Percentiles rank a stretch among this genome's conserved stretches.
Conservation (phyloP, 2,329 filamentous ascomycete genomes). For the Fusarium zealandicum region DNA sequence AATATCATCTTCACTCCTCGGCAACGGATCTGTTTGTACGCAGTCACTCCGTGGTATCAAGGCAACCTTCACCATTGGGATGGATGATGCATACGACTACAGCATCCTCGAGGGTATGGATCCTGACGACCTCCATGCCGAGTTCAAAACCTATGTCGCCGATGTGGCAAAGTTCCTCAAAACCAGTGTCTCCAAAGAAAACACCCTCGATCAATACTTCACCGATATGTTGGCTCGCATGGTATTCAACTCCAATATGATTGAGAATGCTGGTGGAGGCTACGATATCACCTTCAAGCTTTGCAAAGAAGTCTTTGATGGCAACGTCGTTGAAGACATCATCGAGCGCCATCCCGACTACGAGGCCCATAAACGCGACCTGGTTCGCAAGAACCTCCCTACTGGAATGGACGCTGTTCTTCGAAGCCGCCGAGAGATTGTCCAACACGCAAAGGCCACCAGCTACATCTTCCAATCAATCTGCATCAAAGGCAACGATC, state of each 20-base stretch:
- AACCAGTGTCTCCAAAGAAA: neutral
- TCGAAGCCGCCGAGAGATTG: constrained; percentile 11
- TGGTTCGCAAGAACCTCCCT: neutral
- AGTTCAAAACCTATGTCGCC: neutral
- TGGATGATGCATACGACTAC: constrained; percentile 4
- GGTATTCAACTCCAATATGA: constrained; percentile 19
- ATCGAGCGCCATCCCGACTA: neutral
- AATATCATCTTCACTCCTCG: too few relatives aligned
- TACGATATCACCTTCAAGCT: neutral
- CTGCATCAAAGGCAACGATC: constrained; percentile 3
- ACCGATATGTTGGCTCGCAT: neutral
- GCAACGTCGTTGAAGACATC: neutral
- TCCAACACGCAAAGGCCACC: constrained; percentile 18
- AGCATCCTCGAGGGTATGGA: neutral
- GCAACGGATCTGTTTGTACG: too few relatives aligned
- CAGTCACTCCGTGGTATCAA: too few relatives aligned
- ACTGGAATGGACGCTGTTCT: neutral
- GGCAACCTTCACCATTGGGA: neutral
- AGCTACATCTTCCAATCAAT: constrained; percentile 24
- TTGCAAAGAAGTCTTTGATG: neutral
- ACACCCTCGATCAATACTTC: neutral
- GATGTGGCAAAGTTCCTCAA: too few relatives aligned
- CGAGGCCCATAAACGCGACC: neutral
- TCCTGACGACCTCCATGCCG: neutral
- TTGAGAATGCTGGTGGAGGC: constrained; percentile 1